Percentiles rank a stretch among this genome's conserved stretches.
Evolutionary conservation across 129 eudicot genomes (phyloP).

Genomic region (Ambrosia trifida): DNA sequence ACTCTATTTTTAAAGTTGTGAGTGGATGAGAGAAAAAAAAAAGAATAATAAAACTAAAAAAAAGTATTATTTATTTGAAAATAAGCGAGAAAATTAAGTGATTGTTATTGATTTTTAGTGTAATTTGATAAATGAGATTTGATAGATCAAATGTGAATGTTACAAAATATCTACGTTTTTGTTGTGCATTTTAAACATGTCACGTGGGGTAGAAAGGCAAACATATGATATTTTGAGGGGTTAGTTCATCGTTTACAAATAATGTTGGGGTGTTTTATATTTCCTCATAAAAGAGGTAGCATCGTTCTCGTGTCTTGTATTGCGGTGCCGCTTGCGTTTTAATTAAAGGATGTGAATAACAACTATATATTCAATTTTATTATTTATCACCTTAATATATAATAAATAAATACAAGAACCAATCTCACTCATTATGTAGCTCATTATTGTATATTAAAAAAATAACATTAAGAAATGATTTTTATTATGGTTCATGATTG

Average conservation of each 20-base stretch:
- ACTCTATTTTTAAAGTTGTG: too few relatives aligned
- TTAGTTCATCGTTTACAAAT: neutral
- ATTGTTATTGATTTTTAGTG: too few relatives aligned
- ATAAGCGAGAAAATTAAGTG: too few relatives aligned
- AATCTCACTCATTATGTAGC: constrained; percentile 23
- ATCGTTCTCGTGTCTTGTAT: constrained; percentile 41
- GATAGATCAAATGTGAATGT: too few relatives aligned
- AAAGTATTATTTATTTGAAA: too few relatives aligned
- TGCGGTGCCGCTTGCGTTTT: constrained; percentile 41
- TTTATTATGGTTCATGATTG: neutral
- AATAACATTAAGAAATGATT: neutral
- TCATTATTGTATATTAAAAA: neutral
- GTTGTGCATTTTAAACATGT: neutral
- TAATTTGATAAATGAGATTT: too few relatives aligned
- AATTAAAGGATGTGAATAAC: constrained; percentile 22
- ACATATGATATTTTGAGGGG: neutral
- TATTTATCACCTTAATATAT: too few relatives aligned
- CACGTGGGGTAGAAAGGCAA: neutral
- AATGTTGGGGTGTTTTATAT: neutral
- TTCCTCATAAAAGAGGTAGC: neutral
- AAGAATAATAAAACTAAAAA: too few relatives aligned
- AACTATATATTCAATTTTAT: constrained; percentile 26
- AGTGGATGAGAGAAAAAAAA: too few relatives aligned
- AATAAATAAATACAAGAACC: constrained; percentile 10
- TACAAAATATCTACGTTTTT: neutral